Percentiles rank a stretch among this genome's conserved stretches.
Conservation (phyloP, 1,284 basidiomycete species). For the Boletus mariae region DNA sequence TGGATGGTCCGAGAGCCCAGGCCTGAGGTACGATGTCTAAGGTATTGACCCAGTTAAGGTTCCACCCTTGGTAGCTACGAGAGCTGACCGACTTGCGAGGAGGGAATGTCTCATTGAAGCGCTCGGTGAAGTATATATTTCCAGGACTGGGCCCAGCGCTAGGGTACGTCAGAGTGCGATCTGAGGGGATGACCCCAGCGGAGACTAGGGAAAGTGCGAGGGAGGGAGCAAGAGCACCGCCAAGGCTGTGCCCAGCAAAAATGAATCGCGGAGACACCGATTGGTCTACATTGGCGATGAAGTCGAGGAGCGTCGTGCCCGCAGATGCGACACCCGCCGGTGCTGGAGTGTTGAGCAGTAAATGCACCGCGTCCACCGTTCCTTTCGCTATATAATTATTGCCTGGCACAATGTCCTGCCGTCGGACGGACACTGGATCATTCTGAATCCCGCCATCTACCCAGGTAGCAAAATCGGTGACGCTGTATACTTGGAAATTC, state of each 20-base stretch:
- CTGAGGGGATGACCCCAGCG: neutral
- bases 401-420: neutral
- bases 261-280: neutral
- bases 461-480: constrained; percentile 16
- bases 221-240: constrained; percentile 9
- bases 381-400: constrained; percentile 1
- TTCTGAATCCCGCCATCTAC: neutral
- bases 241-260: constrained; percentile 11
- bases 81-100: neutral
- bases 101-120: constrained; percentile 7
- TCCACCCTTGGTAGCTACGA: constrained; percentile 11
- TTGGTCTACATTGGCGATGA: neutral
- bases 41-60: constrained; percentile 14
- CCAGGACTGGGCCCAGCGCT: constrained; percentile 11
- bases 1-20: constrained; percentile 1
- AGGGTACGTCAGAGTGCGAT: constrained; percentile 4
- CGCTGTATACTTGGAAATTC: constrained; percentile 4
- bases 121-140: constrained; percentile 3
- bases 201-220: constrained; percentile 10
- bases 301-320: constrained; percentile 11
- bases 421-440: neutral
- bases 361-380: neutral
- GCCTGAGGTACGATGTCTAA: constrained; percentile 11
- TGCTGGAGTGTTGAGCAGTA: constrained; percentile 6
- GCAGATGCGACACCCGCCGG: neutral